phyloP scores from a whole-genome alignment of 129 eudicot species.

The Chrysanthemum lavandulifolium region DNA sequence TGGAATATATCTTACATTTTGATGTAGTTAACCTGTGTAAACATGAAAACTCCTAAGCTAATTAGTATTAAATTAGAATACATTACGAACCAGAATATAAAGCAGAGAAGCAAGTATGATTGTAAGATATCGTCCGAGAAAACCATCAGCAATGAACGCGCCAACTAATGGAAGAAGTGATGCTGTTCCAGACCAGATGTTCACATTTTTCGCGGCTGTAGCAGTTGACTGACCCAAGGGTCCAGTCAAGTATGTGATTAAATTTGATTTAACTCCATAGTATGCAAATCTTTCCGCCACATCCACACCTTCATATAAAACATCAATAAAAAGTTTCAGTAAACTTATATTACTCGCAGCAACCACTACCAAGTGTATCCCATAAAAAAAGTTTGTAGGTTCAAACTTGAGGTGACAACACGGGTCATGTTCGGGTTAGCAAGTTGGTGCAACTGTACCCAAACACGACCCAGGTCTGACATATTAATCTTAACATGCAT shows the following conservation, averaged over 20 bases:
- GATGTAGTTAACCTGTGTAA: too few relatives aligned
- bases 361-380: not conserved
- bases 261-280: conserved; percentile 50
- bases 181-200: conserved; percentile 63
- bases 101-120: conserved; percentile 63
- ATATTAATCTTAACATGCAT: too few relatives aligned
- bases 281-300: conserved; percentile 70
- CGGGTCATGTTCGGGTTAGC: too few relatives aligned
- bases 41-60: not conserved
- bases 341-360: not conserved
- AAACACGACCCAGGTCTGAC: too few relatives aligned
- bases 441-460: too few relatives aligned
- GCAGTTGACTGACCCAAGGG: conserved; percentile 71
- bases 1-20: too few relatives aligned
- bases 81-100: conserved; percentile 45
- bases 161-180: conserved; percentile 63
- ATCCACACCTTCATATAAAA: conserved; percentile 49
- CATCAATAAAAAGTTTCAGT: not conserved
- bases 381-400: too few relatives aligned
- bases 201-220: conserved; percentile 63
- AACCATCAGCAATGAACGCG: conserved; percentile 67
- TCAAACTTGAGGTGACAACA: too few relatives aligned
- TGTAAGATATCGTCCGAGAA: conserved; percentile 58
- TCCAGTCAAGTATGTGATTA: conserved; percentile 47
- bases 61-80: not conserved